These are phyloP conservation scores for Saksenaea oblongispora DNA, from an alignment of 371 early-diverging fungal species.

Conservation along the genomic window DNA sequence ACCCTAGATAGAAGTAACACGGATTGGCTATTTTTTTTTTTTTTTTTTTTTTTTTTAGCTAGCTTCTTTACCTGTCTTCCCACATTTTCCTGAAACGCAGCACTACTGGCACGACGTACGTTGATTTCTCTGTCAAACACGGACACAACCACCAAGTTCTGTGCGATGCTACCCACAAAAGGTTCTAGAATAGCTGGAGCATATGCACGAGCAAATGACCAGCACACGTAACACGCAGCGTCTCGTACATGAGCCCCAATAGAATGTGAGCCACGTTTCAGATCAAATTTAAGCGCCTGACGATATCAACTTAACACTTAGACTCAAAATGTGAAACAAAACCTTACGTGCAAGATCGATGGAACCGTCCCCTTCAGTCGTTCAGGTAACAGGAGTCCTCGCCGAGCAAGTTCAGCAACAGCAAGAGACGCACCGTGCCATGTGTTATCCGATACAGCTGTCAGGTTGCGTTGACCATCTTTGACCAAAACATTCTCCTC, in stretches of 20 bases:
- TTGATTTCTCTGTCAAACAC: conserved; percentile 94
- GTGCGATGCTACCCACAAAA: conserved; percentile 66
- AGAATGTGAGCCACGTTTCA: conserved; percentile 83
- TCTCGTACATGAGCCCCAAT: conserved; percentile 96
- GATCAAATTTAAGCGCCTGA: conserved; percentile 85
- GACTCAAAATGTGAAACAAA: neutral
- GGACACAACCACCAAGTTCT: conserved; percentile 74
- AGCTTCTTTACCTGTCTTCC: conserved; percentile 86
- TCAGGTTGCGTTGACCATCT: conserved; percentile 58
- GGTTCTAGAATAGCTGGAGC: conserved; percentile 68
- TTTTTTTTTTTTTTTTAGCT: neutral
- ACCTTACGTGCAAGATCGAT: conserved; percentile 65
- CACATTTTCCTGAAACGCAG: conserved; percentile 97
- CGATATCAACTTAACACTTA: neutral
- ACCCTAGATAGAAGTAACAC: conserved; percentile 40
- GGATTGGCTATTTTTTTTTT: neutral
- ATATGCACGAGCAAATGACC: conserved; percentile 96
- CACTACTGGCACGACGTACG: conserved; percentile 92
- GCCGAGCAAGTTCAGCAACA: conserved; percentile 88
- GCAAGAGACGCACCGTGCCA: conserved; percentile 97
- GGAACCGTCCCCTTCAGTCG: conserved; percentile 71
- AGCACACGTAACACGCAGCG: conserved; percentile 94
- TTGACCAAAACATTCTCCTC: conserved; percentile 61
- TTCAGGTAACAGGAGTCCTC: conserved; percentile 80
- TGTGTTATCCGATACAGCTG: conserved; percentile 83